Percentiles rank a stretch among this genome's conserved stretches.
These are phyloP conservation scores for Helichrysum umbraculigerum DNA, from an alignment of 129 eudicot species.

Conservation along the genomic window DNA sequence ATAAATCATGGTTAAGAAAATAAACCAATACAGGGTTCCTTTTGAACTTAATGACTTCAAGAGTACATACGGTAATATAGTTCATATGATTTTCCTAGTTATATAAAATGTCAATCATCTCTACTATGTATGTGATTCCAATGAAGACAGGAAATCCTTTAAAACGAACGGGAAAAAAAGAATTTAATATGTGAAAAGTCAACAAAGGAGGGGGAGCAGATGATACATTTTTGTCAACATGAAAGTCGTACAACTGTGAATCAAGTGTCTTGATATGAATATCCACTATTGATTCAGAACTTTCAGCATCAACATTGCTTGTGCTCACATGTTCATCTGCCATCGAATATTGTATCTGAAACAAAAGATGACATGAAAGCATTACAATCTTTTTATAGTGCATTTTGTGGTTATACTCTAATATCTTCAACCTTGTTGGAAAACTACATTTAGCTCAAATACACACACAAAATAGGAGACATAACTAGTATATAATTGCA, in stretches of 20 bases:
- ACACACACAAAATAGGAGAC: not conserved
- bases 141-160: not conserved
- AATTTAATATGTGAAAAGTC: not conserved
- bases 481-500: not conserved
- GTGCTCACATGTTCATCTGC: conserved; percentile 61
- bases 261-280: conserved; percentile 93
- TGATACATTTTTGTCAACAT: conserved; percentile 70
- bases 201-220: not conserved
- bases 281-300: conserved; percentile 68
- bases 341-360: conserved; percentile 44
- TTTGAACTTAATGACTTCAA: not conserved
- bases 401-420: too few species aligned
- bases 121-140: not conserved
- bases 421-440: too few species aligned
- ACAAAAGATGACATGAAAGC: not conserved
- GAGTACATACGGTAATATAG: too few species aligned
- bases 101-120: too few species aligned
- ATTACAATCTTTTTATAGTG: too few species aligned
- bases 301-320: conserved; percentile 48
- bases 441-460: too few species aligned
- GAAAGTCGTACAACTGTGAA: conserved; percentile 64
- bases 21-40: not conserved
- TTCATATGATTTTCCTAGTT: too few species aligned
- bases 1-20: not conserved
- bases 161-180: not conserved